Conservation (phyloP, 2,329 filamentous ascomycete species). For the Pestalotiopsis sp. region DNA sequence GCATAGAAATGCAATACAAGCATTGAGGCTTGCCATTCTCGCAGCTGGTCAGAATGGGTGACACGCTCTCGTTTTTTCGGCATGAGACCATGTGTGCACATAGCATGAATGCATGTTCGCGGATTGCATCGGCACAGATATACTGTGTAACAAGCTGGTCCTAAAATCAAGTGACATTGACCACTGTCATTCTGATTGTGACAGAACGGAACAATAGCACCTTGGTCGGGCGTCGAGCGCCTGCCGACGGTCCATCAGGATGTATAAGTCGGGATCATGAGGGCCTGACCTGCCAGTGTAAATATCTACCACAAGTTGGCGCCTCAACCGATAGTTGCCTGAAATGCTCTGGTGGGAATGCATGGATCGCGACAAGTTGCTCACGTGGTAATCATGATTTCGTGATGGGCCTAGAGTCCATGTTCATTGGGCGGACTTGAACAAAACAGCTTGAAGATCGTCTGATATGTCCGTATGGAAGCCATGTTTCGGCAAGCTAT, state of each 20-base stretch:
- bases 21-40: neutral
- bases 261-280: neutral
- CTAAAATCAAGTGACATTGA: neutral
- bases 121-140: neutral
- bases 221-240: neutral
- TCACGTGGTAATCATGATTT: neutral
- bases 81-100: neutral
- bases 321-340: neutral
- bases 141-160: neutral
- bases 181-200: neutral
- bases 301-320: neutral
- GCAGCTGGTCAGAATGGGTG: neutral
- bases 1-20: neutral
- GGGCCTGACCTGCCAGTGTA: neutral
- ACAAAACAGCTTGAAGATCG: neutral
- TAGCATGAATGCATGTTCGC: neutral
- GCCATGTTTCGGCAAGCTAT: neutral
- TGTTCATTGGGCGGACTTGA: neutral
- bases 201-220: neutral
- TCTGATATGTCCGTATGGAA: neutral
- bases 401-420: neutral
- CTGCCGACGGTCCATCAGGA: neutral
- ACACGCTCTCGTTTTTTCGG: neutral
- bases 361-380: neutral
- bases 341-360: neutral